These are phyloP conservation scores for Suillus hirtellus DNA, from an alignment of 768 basidiomycete genomes.

Conservation along the genomic window DNA sequence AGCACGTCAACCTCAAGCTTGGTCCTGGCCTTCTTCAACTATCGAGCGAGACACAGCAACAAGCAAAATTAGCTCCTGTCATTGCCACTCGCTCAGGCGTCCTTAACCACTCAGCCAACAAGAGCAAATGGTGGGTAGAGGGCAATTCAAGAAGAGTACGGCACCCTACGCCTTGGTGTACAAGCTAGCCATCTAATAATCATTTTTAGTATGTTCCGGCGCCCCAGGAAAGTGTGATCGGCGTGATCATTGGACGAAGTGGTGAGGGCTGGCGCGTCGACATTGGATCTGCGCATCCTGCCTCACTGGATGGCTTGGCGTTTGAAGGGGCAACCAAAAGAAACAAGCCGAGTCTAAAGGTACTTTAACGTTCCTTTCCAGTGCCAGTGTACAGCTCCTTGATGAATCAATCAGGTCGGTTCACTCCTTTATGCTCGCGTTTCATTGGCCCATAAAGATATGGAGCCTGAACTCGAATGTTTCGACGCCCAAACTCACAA, in stretches of 20 bases:
- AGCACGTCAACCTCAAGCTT: slow-evolving; percentile 79
- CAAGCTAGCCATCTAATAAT: slow-evolving; percentile 2
- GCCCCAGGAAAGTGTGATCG: slow-evolving; percentile 86
- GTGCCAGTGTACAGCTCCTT: slow-evolving; percentile 11
- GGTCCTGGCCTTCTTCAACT: slow-evolving; percentile 78
- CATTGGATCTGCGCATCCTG: slow-evolving; percentile 86
- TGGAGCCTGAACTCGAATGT: slow-evolving; percentile 98
- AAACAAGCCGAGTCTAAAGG: slow-evolving; percentile 93
- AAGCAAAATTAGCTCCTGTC: slow-evolving; percentile 24
- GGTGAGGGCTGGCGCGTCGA: slow-evolving; percentile 95
- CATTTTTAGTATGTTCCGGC: slow-evolving; percentile 82
- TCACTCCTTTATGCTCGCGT: slow-evolving; percentile 89
- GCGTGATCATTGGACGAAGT: slow-evolving; percentile 73
- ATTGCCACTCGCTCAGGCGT: slow-evolving; percentile 70
- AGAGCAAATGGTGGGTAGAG: slow-evolving; percentile 88
- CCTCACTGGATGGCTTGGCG: slow-evolving; percentile 84
- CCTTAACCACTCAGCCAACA: slow-evolving; percentile 68
- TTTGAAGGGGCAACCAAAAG: slow-evolving; percentile 97
- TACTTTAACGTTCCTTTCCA: slow-evolving; percentile 27
- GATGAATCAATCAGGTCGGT: slow-evolving; percentile 62
- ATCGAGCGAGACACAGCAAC: slow-evolving; percentile 35
- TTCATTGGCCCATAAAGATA: slow-evolving; percentile 92
- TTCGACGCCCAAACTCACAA: slow-evolving; percentile 93
- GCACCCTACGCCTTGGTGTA: slow-evolving; percentile 27
- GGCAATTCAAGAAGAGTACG: slow-evolving; percentile 81